These are phyloP conservation scores for Lachancea cidri DNA, from an alignment of 805 yeast species.

Conservation along the genomic window DNA sequence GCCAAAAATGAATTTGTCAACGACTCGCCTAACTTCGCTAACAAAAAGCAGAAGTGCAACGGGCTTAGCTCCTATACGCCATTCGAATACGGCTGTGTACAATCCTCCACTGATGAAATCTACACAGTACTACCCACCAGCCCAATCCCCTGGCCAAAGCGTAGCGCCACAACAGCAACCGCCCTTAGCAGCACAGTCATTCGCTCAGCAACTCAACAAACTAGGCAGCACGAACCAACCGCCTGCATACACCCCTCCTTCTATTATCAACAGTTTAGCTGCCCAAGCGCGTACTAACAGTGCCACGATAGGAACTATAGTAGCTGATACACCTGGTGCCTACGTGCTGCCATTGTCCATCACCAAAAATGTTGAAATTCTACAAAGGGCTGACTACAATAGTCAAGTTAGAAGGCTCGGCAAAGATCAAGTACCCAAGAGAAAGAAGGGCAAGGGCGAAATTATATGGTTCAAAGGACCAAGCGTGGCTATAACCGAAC, in stretches of 20 bases:
- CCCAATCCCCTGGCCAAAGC: constrained; percentile 3
- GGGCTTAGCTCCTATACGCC: constrained; percentile 17
- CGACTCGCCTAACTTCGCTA: constrained; percentile 15
- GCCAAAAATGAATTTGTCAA: constrained; percentile 21
- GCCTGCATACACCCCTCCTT: constrained; percentile 21
- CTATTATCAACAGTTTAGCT: constrained; percentile 22
- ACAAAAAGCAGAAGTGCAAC: constrained; percentile 16
- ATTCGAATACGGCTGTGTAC: constrained; percentile 13
- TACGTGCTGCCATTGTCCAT: constrained; percentile 24
- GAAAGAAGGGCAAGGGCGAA: constrained; percentile 34
- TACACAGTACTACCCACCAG: constrained; percentile 8
- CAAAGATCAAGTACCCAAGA: constrained; percentile 19
- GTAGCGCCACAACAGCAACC: constrained; percentile 7
- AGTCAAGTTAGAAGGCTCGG: constrained; percentile 21
- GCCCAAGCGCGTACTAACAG: constrained; percentile 23
- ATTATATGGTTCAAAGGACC: constrained; percentile 67
- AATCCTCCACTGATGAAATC: constrained; percentile 13
- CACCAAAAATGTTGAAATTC: constrained; percentile 31
- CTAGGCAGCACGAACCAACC: constrained; percentile 11
- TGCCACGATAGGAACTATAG: constrained; percentile 19
- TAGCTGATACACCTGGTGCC: constrained; percentile 26
- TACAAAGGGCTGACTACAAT: constrained; percentile 33
- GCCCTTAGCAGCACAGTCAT: constrained; percentile 15
- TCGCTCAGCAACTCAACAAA: constrained; percentile 12
- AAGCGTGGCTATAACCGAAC: constrained; percentile 43